Conservation (phyloP, 306 rosid genomes). For the Gillenia trifoliata region DNA sequence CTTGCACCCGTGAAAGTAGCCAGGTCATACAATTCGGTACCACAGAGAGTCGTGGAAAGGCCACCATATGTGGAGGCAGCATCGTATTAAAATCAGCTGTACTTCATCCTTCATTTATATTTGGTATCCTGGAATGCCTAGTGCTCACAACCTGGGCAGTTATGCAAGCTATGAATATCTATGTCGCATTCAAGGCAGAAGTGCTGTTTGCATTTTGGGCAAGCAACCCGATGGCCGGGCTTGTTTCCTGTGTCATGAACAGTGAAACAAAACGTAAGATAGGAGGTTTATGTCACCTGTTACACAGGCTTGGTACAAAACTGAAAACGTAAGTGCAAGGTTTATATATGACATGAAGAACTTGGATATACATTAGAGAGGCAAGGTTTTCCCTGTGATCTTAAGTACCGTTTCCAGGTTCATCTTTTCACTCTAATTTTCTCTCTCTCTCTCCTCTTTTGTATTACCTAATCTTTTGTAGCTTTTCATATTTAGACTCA, state of each 20-base stretch:
- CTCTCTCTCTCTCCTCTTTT: background rate
- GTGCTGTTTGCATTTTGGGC: slow-evolving; percentile 81
- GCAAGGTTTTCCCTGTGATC: background rate
- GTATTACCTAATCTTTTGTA: background rate
- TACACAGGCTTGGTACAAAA: slow-evolving; percentile 6
- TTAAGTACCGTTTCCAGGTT: background rate
- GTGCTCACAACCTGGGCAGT: slow-evolving; percentile 94
- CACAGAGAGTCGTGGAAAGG: background rate
- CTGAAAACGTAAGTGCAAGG: background rate
- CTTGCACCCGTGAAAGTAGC: background rate
- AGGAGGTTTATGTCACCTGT: background rate
- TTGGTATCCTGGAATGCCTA: slow-evolving; percentile 51
- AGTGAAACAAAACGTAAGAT: slow-evolving; percentile 2
- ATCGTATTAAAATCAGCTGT: background rate
- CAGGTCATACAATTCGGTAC: background rate
- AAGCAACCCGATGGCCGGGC: slow-evolving; percentile 60
- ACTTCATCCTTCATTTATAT: slow-evolving; percentile 30
- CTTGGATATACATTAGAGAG: background rate
- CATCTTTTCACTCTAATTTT: background rate
- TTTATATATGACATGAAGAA: background rate
- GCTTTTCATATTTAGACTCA: too few species aligned
- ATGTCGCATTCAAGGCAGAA: too few species aligned
- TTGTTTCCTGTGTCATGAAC: slow-evolving; percentile 58
- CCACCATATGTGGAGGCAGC: background rate
- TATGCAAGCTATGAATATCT: slow-evolving; percentile 86